Evolutionary conservation across 768 basidiomycete species (phyloP).

Genomic region (Lanmaoa rubissima): DNA sequence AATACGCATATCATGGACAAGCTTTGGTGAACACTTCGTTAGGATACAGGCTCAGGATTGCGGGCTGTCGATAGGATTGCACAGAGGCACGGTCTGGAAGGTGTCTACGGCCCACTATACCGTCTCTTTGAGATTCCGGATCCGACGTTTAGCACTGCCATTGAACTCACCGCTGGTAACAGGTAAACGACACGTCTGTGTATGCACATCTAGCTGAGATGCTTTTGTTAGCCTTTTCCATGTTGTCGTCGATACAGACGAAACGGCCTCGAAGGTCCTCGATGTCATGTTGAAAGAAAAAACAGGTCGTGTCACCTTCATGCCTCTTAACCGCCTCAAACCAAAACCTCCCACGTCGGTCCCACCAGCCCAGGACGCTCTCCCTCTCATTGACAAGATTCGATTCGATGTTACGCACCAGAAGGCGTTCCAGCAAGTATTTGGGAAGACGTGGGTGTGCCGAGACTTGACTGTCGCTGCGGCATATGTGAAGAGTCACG

Average conservation of each 20-base stretch:
- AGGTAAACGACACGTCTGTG: constrained; percentile 49
- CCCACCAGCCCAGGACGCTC: constrained; percentile 70
- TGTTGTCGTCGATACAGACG: constrained; percentile 95
- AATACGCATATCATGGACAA: neutral
- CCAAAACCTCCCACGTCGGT: constrained; percentile 59
- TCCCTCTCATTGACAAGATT: constrained; percentile 82
- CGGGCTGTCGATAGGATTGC: constrained; percentile 84
- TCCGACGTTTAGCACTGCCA: constrained; percentile 82
- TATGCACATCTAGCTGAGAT: constrained; percentile 5
- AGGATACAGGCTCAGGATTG: constrained; percentile 92
- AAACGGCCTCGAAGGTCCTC: constrained; percentile 87
- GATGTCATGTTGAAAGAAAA: constrained; percentile 93
- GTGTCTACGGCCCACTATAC: constrained; percentile 94
- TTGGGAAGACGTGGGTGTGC: constrained; percentile 96
- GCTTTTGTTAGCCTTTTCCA: constrained; percentile 69
- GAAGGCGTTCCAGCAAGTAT: constrained; percentile 95
- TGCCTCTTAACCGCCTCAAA: constrained; percentile 94
- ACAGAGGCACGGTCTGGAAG: constrained; percentile 67
- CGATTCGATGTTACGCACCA: constrained; percentile 65
- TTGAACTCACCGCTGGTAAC: constrained; percentile 94
- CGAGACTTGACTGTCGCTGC: constrained; percentile 89
- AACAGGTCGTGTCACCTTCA: constrained; percentile 94
- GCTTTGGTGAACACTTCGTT: neutral
- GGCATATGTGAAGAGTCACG: constrained; percentile 91
- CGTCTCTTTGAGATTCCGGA: constrained; percentile 90